phyloP scores from a whole-genome alignment of 768 basidiomycete species.

The Leccinum rimulosum region DNA sequence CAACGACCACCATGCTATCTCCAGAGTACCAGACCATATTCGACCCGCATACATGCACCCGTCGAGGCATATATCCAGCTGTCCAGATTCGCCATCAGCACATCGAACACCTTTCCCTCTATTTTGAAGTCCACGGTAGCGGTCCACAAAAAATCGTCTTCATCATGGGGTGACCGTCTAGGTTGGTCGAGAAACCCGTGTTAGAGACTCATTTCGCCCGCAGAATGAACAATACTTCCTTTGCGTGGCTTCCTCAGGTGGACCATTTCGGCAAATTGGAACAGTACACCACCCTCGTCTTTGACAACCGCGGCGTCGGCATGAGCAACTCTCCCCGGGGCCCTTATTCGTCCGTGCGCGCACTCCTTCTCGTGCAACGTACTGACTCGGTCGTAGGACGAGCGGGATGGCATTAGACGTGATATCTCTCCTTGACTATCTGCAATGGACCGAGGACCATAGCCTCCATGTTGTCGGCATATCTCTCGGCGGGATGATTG shows the following conservation, averaged over 20 bases:
- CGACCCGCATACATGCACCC: slow-evolving; percentile 56
- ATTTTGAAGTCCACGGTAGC: slow-evolving; percentile 74
- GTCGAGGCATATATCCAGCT: slow-evolving; percentile 77
- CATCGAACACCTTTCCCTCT: slow-evolving; percentile 69
- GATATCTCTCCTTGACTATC: slow-evolving; percentile 60
- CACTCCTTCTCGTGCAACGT: neutral
- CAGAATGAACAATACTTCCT: slow-evolving; percentile 62
- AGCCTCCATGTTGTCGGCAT: slow-evolving; percentile 70
- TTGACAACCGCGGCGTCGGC: slow-evolving; percentile 85
- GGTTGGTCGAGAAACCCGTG: neutral
- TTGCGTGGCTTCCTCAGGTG: slow-evolving; percentile 65
- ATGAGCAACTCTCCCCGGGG: slow-evolving; percentile 68
- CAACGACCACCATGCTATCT: slow-evolving; percentile 3
- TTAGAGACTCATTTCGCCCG: slow-evolving; percentile 5
- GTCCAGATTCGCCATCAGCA: slow-evolving; percentile 47
- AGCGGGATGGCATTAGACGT: slow-evolving; percentile 76
- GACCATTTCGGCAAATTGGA: slow-evolving; percentile 53
- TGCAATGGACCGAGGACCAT: slow-evolving; percentile 66
- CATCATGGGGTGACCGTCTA: slow-evolving; percentile 61
- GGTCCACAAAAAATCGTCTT: slow-evolving; percentile 66
- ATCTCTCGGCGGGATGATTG: slow-evolving; percentile 84
- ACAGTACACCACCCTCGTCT: slow-evolving; percentile 64
- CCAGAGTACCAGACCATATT: slow-evolving; percentile 46
- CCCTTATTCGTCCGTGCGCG: slow-evolving; percentile 64
- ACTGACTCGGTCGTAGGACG: slow-evolving; percentile 43